These are phyloP conservation scores for Tuber umbilicatum DNA, from an alignment of 495 filamentous ascomycete genomes.

Conservation along the genomic window DNA sequence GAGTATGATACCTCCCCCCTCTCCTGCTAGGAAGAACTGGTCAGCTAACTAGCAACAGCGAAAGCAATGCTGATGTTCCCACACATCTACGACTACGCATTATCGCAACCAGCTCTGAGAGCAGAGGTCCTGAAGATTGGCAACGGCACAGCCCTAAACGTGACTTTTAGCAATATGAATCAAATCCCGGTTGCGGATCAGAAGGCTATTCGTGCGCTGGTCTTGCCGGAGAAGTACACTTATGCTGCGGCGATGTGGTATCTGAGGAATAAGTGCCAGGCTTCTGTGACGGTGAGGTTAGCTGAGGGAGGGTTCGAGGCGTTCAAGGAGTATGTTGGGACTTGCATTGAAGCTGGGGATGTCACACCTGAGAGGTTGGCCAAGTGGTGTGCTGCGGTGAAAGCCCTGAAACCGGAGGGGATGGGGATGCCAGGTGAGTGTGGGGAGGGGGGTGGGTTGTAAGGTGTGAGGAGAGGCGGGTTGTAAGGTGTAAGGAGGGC, in stretches of 20 bases:
- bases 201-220: conserved; percentile 51
- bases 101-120: conserved; percentile 45
- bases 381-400: conserved; percentile 49
- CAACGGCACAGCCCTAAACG: background rate
- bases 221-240: conserved; percentile 56
- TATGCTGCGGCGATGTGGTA: conserved; percentile 76
- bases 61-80: conserved; percentile 66
- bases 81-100: conserved; percentile 59
- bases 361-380: conserved; percentile 48
- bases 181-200: conserved; percentile 40
- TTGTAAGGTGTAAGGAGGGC: background rate
- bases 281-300: conserved; percentile 47
- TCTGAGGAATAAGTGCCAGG: conserved; percentile 56
- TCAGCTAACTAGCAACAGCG: conserved; percentile 38
- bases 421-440: conserved; percentile 10
- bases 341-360: conserved; percentile 55
- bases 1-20: conserved; percentile 47
- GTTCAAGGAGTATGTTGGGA: conserved; percentile 56
- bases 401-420: conserved; percentile 19
- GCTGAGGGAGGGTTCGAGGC: conserved; percentile 50
- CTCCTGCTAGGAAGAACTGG: background rate
- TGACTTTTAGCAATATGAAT: conserved; percentile 44
- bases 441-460: background rate
- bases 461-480: background rate
- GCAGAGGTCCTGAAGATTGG: conserved; percentile 26